A percentile compares a stretch with the other conserved stretches of the same genome.
Evolutionary conservation across 495 filamentous ascomycete species (phyloP).

Genomic region (Trichoderma erinaceum): DNA sequence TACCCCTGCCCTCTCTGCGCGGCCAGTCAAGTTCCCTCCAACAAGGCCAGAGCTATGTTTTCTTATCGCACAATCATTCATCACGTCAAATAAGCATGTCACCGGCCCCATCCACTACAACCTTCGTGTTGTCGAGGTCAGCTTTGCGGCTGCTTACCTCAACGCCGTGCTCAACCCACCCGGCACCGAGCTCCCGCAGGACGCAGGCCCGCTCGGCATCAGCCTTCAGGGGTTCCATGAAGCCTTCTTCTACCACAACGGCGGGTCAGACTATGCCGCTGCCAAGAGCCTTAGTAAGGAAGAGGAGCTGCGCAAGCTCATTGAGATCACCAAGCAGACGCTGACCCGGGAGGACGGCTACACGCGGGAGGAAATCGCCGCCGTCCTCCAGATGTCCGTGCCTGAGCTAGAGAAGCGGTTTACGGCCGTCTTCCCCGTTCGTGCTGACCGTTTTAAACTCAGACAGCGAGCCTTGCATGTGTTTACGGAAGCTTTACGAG

Average conservation of each 20-base stretch:
- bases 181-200: constrained; percentile 60
- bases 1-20: constrained; percentile 66
- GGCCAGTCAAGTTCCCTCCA: constrained; percentile 77
- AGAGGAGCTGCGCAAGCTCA: constrained; percentile 62
- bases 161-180: constrained; percentile 47
- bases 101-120: constrained; percentile 94
- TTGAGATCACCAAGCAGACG: constrained; percentile 55
- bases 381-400: constrained; percentile 60
- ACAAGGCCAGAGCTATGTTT: constrained; percentile 80
- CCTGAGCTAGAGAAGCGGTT: constrained; percentile 65
- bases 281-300: constrained; percentile 45
- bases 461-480: constrained; percentile 83
- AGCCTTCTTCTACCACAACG: constrained; percentile 60
- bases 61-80: constrained; percentile 89
- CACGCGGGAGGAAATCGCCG: constrained; percentile 79
- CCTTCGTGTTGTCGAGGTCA: constrained; percentile 91
- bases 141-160: constrained; percentile 69
- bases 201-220: constrained; percentile 76
- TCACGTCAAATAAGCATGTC: constrained; percentile 88
- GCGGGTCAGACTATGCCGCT: constrained; percentile 30
- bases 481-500: constrained; percentile 80
- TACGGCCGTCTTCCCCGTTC: constrained; percentile 79
- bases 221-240: constrained; percentile 83
- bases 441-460: constrained; percentile 81
- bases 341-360: constrained; percentile 75